Evolutionary conservation across 306 rosid genomes (phyloP).

Genomic region (Quercus engelmannii): DNA sequence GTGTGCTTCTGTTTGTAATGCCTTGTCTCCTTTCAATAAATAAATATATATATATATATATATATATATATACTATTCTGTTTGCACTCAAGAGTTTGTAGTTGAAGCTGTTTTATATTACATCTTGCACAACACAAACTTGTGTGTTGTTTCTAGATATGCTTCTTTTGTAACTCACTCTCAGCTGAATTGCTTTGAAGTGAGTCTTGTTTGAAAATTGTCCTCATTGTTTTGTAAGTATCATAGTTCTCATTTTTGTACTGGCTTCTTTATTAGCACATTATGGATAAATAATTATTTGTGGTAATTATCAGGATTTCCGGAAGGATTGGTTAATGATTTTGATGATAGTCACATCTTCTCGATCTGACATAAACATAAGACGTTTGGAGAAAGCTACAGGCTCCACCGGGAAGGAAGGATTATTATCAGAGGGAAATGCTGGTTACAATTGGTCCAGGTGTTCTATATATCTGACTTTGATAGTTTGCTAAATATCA

Average conservation of each 20-base stretch:
- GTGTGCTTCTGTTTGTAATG: background rate
- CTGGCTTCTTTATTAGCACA: background rate
- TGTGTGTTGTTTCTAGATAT: background rate
- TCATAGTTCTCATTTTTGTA: background rate
- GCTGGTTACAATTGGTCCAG: constrained; percentile 98
- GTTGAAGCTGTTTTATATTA: background rate
- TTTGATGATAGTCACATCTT: constrained; percentile 90
- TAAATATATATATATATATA: too few relatives aligned
- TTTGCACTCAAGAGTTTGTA: background rate
- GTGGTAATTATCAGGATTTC: constrained; percentile 56
- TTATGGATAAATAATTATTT: background rate
- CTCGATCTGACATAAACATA: constrained; percentile 88
- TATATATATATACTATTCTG: too few relatives aligned
- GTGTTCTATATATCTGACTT: constrained; percentile 35
- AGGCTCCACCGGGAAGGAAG: constrained; percentile 95
- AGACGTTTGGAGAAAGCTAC: constrained; percentile 99
- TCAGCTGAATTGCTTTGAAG: too few relatives aligned
- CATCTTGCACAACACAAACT: background rate
- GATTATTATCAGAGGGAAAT: constrained; percentile 88
- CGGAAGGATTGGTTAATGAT: constrained; percentile 89
- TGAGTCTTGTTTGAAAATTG: background rate
- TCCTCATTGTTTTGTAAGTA: background rate
- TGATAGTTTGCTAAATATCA: constrained; percentile 12
- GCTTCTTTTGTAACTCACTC: background rate
- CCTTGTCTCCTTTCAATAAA: too few relatives aligned